Percentiles rank a stretch among this genome's conserved stretches.
phyloP scores from a whole-genome alignment of 352 stramenopile genomes.

The Elongisporangium senticosum region DNA sequence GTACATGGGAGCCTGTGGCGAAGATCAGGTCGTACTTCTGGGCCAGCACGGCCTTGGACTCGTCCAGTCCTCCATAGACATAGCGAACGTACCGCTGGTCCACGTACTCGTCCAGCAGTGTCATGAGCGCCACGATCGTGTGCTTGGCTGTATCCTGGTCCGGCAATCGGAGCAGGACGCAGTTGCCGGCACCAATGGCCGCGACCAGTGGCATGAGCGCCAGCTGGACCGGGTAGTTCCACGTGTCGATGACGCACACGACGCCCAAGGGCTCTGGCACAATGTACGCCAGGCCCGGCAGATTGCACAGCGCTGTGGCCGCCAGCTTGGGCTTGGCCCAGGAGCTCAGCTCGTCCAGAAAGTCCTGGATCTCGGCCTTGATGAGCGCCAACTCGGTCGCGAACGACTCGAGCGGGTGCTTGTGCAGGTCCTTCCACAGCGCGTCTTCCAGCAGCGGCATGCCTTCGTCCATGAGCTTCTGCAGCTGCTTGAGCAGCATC shows the following conservation, averaged over 20 bases:
- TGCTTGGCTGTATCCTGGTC: slow-evolving; percentile 77
- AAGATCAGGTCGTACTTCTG: slow-evolving; percentile 86
- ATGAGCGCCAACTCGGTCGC: slow-evolving; percentile 37
- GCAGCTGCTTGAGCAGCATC: slow-evolving; percentile 40
- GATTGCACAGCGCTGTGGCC: slow-evolving; percentile 48
- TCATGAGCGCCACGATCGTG: slow-evolving; percentile 41
- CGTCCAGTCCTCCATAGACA: slow-evolving; percentile 76
- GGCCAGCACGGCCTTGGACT: slow-evolving; percentile 75
- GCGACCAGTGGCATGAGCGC: slow-evolving; percentile 69
- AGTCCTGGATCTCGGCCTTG: slow-evolving; percentile 63
- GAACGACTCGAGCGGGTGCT: slow-evolving; percentile 62
- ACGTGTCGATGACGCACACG: slow-evolving; percentile 88
- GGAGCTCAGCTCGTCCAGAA: slow-evolving; percentile 68
- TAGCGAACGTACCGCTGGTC: slow-evolving; percentile 73
- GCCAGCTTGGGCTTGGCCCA: slow-evolving; percentile 48
- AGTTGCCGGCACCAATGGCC: slow-evolving; percentile 90
- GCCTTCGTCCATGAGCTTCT: slow-evolving; percentile 45
- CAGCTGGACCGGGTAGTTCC: slow-evolving; percentile 90
- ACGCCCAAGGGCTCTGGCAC: slow-evolving; percentile 70
- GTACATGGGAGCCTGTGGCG: slow-evolving; percentile 57
- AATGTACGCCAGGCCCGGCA: slow-evolving; percentile 62
- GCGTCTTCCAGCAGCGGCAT: slow-evolving; percentile 37
- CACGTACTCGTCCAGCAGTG: slow-evolving; percentile 70
- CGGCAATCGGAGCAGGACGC: slow-evolving; percentile 88
- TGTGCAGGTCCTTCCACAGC: slow-evolving; percentile 64